A percentile compares a stretch with the other conserved stretches of the same genome.
Evolutionary conservation across 2,329 filamentous ascomycete species (phyloP).

Genomic region (Fusarium brachygibbosum): DNA sequence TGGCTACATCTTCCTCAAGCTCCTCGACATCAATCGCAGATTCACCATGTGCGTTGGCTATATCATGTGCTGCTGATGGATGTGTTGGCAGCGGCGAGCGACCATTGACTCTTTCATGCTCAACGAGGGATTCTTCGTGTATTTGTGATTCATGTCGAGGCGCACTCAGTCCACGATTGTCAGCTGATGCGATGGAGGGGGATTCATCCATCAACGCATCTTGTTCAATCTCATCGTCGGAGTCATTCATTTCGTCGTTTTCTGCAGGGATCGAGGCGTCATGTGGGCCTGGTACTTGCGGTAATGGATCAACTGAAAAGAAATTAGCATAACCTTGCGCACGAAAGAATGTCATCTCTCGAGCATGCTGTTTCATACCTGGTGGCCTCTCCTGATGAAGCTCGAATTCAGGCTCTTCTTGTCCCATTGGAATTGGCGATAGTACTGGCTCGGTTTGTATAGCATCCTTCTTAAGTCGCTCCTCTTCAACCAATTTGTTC

Average conservation of each 20-base stretch:
- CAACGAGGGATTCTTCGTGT: background rate
- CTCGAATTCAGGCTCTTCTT: slow-evolving; percentile 26
- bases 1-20: slow-evolving; percentile 41
- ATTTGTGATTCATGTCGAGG: background rate
- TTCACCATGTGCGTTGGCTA: background rate
- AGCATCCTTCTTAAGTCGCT: slow-evolving; percentile 51
- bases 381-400: slow-evolving; percentile 26
- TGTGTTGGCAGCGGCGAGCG: background rate
- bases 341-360: slow-evolving; percentile 4
- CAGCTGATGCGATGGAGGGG: background rate
- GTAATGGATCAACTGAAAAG: slow-evolving; percentile 23
- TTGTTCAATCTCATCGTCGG: slow-evolving; percentile 10
- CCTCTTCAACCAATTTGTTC: slow-evolving; percentile 54
- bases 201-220: slow-evolving; percentile 27
- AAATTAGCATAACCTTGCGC: slow-evolving; percentile 28
- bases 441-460: slow-evolving; percentile 30
- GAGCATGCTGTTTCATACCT: slow-evolving; percentile 3
- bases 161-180: background rate
- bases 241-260: background rate
- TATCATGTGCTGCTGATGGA: slow-evolving; percentile 1
- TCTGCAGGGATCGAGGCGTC: background rate
- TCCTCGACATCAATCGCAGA: slow-evolving; percentile 15
- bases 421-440: background rate
- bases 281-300: slow-evolving; percentile 2
- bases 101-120: background rate